Conservation (phyloP, 2,329 filamentous ascomycete genomes). For the Pseudohalonectria lignicola region DNA sequence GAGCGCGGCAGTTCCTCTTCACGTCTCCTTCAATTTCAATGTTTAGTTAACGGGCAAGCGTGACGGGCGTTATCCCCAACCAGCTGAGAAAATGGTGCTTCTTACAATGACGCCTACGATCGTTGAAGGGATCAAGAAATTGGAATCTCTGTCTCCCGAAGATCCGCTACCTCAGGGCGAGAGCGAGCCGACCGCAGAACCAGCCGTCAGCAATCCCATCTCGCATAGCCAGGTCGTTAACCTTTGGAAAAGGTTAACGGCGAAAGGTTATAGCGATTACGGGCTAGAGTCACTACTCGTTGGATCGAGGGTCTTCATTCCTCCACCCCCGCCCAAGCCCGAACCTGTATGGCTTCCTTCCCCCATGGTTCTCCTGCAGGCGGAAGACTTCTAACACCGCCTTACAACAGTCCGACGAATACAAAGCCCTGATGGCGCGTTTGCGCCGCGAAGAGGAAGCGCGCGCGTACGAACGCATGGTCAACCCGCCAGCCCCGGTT, state of each 20-base stretch:
- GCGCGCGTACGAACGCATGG: constrained; percentile 71
- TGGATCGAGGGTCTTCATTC: constrained; percentile 60
- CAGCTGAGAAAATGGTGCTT: too few relatives aligned
- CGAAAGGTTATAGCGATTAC: constrained; percentile 18
- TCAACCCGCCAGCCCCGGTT: constrained; percentile 43
- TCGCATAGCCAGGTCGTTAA: constrained; percentile 59
- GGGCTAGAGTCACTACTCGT: constrained; percentile 61
- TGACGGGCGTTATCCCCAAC: too few relatives aligned
- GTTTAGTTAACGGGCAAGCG: too few relatives aligned
- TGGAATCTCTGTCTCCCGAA: too few relatives aligned
- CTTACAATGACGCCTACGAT: constrained; percentile 65
- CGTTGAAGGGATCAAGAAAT: constrained; percentile 53
- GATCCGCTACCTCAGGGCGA: too few relatives aligned
- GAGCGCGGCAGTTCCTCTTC: too few relatives aligned
- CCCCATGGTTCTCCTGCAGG: too few relatives aligned
- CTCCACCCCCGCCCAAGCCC: constrained; percentile 71
- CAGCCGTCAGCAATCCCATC: constrained; percentile 54
- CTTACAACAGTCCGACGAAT: constrained; percentile 56
- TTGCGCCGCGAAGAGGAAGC: constrained; percentile 76
- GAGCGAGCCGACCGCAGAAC: too few relatives aligned
- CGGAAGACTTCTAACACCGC: constrained; percentile 7
- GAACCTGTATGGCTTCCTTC: constrained; percentile 55
- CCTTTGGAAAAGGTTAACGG: constrained; percentile 43
- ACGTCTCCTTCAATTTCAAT: too few relatives aligned
- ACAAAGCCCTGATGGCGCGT: constrained; percentile 76